Evolutionary conservation across 768 basidiomycete genomes (phyloP).

Genomic region (Termitomyces sp.): DNA sequence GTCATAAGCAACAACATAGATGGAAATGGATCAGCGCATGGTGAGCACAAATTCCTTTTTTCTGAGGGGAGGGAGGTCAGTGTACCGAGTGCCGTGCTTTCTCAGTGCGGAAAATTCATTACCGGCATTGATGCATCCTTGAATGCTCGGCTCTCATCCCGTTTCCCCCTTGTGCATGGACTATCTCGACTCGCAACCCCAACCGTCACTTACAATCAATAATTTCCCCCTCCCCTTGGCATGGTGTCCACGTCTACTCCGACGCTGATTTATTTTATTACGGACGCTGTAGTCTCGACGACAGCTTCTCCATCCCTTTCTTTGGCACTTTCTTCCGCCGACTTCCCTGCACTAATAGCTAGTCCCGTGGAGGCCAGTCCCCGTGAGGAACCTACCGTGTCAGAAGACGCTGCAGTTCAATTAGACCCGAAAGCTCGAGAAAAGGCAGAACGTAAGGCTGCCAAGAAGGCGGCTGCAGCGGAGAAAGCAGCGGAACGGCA

Average conservation of each 20-base stretch:
- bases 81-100: constrained; percentile 89
- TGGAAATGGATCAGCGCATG: constrained; percentile 45
- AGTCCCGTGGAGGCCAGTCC: constrained; percentile 31
- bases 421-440: constrained; percentile 44
- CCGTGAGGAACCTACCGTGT: constrained; percentile 28
- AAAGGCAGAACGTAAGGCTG: constrained; percentile 62
- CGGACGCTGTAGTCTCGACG: constrained; percentile 38
- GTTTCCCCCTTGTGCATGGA: constrained; percentile 34
- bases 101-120: constrained; percentile 81
- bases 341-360: constrained; percentile 71
- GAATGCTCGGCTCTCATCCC: constrained; percentile 34
- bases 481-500: constrained; percentile 65
- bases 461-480: constrained; percentile 60
- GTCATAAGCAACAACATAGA: constrained; percentile 27
- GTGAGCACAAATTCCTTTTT: constrained; percentile 62
- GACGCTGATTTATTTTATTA: constrained; percentile 51
- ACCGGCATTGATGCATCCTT: constrained; percentile 62
- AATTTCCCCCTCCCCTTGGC: constrained; percentile 47
- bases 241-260: constrained; percentile 48
- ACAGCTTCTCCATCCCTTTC: constrained; percentile 50
- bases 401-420: constrained; percentile 28
- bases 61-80: constrained; percentile 80
- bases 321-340: constrained; percentile 59
- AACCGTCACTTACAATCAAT: constrained; percentile 27
- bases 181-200: constrained; percentile 35